A percentile compares a stretch with the other conserved stretches of the same genome.
Evolutionary conservation across 2,329 filamentous ascomycete genomes (phyloP).

Genomic region (Byssothecium circinans): DNA sequence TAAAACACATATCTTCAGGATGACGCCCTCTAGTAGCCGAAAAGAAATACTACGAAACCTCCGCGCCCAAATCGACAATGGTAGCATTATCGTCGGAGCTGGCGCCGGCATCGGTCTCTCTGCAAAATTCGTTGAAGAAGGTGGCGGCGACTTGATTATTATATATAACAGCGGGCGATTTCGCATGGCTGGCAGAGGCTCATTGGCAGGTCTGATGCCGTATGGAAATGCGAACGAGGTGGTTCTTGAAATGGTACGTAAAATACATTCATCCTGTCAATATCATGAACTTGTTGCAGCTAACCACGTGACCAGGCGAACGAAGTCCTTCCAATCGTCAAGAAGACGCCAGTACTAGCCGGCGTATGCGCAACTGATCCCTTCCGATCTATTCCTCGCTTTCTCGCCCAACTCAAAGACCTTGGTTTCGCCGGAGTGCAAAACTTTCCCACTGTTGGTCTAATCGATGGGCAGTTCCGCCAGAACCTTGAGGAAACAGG

Average conservation of each 20-base stretch:
- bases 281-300: not conserved
- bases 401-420: constrained; percentile 61
- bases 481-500: constrained; percentile 70
- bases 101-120: constrained; percentile 71
- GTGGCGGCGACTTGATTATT: constrained; percentile 69
- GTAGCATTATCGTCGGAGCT: constrained; percentile 66
- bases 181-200: constrained; percentile 72
- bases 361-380: constrained; percentile 73
- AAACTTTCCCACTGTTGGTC: constrained; percentile 73
- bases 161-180: constrained; percentile 74
- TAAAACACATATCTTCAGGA: constrained; percentile 27
- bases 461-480: constrained; percentile 70
- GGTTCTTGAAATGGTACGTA: constrained; percentile 66
- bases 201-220: constrained; percentile 69
- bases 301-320: constrained; percentile 48
- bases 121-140: constrained; percentile 70
- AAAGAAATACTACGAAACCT: constrained; percentile 58
- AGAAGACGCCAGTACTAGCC: constrained; percentile 66
- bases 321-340: constrained; percentile 67
- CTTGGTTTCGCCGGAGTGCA: constrained; percentile 70
- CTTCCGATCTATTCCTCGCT: constrained; percentile 63
- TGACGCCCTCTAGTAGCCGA: constrained; percentile 61
- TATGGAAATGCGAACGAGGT: constrained; percentile 72
- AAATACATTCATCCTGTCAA: not conserved
- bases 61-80: constrained; percentile 56